Evolutionary conservation across 2,329 filamentous ascomycete genomes (phyloP), one percentile per base, ranked within the genome.

Genomic region (Xylaria sp.): DNA sequence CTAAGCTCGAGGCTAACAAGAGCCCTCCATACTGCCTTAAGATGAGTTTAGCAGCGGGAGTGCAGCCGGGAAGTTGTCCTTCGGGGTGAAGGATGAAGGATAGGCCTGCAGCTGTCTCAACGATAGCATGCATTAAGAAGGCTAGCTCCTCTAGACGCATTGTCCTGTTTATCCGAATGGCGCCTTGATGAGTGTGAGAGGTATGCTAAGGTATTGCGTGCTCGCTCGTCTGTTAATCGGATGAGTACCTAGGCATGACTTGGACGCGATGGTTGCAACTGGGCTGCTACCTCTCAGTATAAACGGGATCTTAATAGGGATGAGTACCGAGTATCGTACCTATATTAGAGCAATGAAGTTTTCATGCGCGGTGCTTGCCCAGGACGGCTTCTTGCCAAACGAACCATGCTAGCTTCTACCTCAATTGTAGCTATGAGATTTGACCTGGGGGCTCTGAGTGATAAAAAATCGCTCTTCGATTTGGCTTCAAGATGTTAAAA

Each of bases 1-100:
- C 71, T n/a, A 85, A 69, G 54, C 82, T 83, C 21, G 81, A 82
- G 5, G 82, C 78, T 14, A 84, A 72, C 2, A 87, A 77, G 14
- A 85, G 78, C 12, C 83, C 85, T 51, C 84, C 85, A 12, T 85
- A 81, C 65, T 81, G 84, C 56, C 81, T 79, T 12, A 86, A 74
- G 36, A 87, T 76, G 45, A 86, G 81, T 3, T 72, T 74, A 4
- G 82, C 79, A 19, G 82, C 80, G 2, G 74, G 72, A 5, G 80
- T 75, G n/a, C 83, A 80, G 8, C 74, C 76, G 8, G 80, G 76
- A 9, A 86, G 78, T 67, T 87, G 85, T 7, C 75, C 74, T 21
- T 78, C 73, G 1, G 84, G 83, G 0, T 64, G 67, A 47, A 82
- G 72, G 63, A 85, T 79, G 75, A 86, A 87, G n/a, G 81, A 81